phyloP scores from a whole-genome alignment of 495 filamentous ascomycete genomes.

The Tricharina praecox region DNA sequence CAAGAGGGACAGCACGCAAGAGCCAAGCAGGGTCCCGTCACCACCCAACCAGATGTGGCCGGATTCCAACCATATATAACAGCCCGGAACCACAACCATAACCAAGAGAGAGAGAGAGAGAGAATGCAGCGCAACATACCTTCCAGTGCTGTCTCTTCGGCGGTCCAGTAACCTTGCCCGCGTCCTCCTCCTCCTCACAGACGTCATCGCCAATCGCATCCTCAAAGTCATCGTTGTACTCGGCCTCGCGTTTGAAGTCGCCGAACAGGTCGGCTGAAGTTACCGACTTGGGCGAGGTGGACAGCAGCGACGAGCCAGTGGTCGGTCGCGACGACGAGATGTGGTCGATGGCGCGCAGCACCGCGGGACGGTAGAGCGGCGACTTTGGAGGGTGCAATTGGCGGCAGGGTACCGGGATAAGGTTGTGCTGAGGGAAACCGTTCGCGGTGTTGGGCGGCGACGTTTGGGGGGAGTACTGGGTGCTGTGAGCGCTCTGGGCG shows the following conservation, averaged over 20 bases:
- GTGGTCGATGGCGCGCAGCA: conserved; percentile 46
- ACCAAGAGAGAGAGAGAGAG: conserved; percentile 1
- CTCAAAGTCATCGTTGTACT: conserved; percentile 14
- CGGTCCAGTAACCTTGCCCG: conserved; percentile 40
- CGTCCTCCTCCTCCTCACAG: conserved; percentile 34
- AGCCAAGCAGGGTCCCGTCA: neutral
- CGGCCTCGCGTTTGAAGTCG: neutral
- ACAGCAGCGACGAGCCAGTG: conserved; percentile 32
- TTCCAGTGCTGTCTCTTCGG: conserved; percentile 58
- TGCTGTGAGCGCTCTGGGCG: neutral
- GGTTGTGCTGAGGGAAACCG: conserved; percentile 16
- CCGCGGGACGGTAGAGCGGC: conserved; percentile 52
- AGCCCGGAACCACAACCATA: conserved; percentile 6
- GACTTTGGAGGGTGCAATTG: conserved; percentile 47
- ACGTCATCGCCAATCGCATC: conserved; percentile 28
- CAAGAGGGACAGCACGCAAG: conserved; percentile 4
- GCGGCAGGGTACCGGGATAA: conserved; percentile 31
- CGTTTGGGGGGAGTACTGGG: conserved; percentile 1
- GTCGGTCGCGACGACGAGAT: neutral
- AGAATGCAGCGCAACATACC: conserved; percentile 32
- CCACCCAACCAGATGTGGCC: neutral
- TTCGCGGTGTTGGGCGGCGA: conserved; percentile 12
- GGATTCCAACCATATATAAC: neutral
- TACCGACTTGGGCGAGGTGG: conserved; percentile 5
- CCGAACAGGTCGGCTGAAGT: neutral